Percentiles rank a stretch among this genome's conserved stretches.
These are phyloP conservation scores for Pogostemon cablin DNA, from an alignment of 257 asterid species.

Conservation along the genomic window DNA sequence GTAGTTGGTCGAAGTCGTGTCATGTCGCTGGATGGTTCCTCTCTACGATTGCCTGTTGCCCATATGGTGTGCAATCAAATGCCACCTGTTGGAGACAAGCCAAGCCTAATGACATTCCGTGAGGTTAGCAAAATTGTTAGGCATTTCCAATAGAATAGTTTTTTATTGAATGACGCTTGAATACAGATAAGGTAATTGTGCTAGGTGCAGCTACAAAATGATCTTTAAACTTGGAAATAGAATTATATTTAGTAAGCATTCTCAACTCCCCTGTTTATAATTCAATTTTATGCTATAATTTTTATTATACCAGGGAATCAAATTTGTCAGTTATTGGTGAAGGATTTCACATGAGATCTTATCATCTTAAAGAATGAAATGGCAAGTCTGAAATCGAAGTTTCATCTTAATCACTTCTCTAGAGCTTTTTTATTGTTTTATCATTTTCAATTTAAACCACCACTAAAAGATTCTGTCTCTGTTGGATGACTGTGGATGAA, in stretches of 20 bases:
- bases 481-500: slow-evolving; percentile 9
- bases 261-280: not conserved
- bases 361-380: slow-evolving; percentile 19
- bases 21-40: slow-evolving; percentile 71
- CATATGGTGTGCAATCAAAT: slow-evolving; percentile 99
- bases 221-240: too few species aligned
- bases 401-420: not conserved
- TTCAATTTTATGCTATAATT: not conserved
- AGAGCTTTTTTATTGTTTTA: slow-evolving; percentile 12
- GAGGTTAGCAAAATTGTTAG: slow-evolving; percentile 61
- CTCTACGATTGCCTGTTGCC: slow-evolving; percentile 92
- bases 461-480: not conserved
- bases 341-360: not conserved
- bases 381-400: not conserved
- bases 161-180: slow-evolving; percentile 20
- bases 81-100: slow-evolving; percentile 99
- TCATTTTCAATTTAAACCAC: not conserved
- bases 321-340: not conserved
- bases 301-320: not conserved
- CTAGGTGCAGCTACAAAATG: not conserved
- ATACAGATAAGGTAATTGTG: slow-evolving; percentile 9
- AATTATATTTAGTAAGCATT: not conserved
- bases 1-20: slow-evolving; percentile 88
- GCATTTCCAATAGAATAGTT: slow-evolving; percentile 20
- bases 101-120: slow-evolving; percentile 96